Percentiles rank a stretch among this genome's conserved stretches.
Evolutionary conservation across 768 basidiomycete species (phyloP).

Genomic region (Candolleomyces efflorescens): DNA sequence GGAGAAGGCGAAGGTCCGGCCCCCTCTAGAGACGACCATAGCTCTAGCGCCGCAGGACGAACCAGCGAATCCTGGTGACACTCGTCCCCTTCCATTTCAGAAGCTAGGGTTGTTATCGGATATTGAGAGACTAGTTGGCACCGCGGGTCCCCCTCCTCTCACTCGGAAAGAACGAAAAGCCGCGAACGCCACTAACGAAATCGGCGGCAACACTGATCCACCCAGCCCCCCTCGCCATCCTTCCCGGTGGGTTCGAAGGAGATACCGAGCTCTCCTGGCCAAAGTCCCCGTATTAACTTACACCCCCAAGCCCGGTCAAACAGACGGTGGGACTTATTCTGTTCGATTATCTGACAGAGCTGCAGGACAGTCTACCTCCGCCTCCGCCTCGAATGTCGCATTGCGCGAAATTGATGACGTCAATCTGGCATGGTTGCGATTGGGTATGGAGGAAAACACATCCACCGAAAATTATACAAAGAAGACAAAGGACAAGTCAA

Average conservation of each 20-base stretch:
- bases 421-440: constrained; percentile 33
- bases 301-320: constrained; percentile 8
- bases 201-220: background rate
- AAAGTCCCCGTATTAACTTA: constrained; percentile 54
- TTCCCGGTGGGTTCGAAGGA: constrained; percentile 46
- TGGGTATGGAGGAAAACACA: background rate
- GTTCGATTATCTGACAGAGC: constrained; percentile 30
- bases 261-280: constrained; percentile 58
- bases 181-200: background rate
- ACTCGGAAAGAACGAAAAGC: constrained; percentile 32
- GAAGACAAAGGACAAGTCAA: constrained; percentile 1
- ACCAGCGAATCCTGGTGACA: constrained; percentile 8
- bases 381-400: constrained; percentile 21
- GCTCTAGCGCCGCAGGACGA: constrained; percentile 10
- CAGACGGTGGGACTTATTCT: constrained; percentile 17
- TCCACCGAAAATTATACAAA: constrained; percentile 2
- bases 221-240: constrained; percentile 20
- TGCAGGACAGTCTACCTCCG: constrained; percentile 19
- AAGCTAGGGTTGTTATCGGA: constrained; percentile 39
- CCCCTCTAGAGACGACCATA: constrained; percentile 53
- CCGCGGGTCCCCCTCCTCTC: constrained; percentile 19
- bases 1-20: constrained; percentile 51
- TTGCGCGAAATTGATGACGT: constrained; percentile 17
- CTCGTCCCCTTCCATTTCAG: constrained; percentile 33
- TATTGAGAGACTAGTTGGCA: constrained; percentile 40